These are phyloP conservation scores for Amylostereum chailletii DNA, from an alignment of 1,284 basidiomycete genomes.

Conservation along the genomic window DNA sequence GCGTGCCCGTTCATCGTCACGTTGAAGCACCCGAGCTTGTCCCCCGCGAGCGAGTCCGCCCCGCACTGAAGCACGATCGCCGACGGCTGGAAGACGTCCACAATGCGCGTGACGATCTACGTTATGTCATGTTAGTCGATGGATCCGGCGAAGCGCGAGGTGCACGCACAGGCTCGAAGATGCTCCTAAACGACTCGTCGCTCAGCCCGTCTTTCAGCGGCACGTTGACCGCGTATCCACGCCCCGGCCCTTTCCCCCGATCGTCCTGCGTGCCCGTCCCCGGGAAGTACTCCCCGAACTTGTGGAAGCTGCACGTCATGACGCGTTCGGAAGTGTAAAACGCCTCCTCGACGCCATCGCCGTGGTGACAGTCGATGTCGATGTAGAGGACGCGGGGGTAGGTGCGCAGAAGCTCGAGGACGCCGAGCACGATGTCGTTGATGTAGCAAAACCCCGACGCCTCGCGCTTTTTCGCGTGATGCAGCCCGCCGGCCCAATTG, in stretches of 20 bases:
- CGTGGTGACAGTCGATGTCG: conserved; percentile 97
- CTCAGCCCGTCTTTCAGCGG: conserved; percentile 92
- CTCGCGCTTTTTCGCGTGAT: conserved; percentile 97
- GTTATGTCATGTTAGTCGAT: neutral
- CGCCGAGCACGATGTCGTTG: conserved; percentile 91
- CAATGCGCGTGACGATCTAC: conserved; percentile 78
- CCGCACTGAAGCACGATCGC: conserved; percentile 94
- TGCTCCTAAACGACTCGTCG: conserved; percentile 72
- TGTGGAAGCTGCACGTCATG: conserved; percentile 95
- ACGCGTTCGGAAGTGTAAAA: conserved; percentile 97
- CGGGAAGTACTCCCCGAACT: conserved; percentile 96
- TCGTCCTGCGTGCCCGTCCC: conserved; percentile 89
- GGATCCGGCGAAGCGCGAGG: neutral
- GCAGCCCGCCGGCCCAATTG: conserved; percentile 97
- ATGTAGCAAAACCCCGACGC: conserved; percentile 97
- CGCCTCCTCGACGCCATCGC: conserved; percentile 97
- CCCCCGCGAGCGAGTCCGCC: conserved; percentile 90
- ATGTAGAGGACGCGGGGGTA: conserved; percentile 91
- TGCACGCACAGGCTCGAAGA: conserved; percentile 80
- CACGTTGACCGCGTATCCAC: conserved; percentile 89
- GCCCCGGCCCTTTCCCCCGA: conserved; percentile 78
- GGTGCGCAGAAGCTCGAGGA: conserved; percentile 78
- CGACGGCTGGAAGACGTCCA: conserved; percentile 86
- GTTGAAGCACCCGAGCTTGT: conserved; percentile 97
- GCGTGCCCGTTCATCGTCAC: conserved; percentile 93